phyloP scores from a whole-genome alignment of 208 protist species.

The Sergeia podlipaevii region DNA sequence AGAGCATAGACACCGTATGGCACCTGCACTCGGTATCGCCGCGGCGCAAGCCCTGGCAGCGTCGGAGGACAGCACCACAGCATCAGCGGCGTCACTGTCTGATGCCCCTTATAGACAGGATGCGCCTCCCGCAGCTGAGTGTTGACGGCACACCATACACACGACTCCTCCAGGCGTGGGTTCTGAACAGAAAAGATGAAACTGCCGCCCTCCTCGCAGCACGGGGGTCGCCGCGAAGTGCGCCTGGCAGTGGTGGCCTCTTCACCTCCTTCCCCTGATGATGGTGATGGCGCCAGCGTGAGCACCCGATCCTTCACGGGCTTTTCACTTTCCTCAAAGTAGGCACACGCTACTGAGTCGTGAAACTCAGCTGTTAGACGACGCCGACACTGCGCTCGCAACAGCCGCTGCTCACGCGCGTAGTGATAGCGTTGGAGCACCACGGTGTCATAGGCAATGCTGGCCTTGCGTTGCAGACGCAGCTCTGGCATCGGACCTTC shows the following conservation, averaged over 20 bases:
- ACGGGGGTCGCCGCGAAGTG: conserved; percentile 6
- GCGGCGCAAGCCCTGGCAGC: conserved; percentile 57
- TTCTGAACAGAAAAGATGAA: conserved; percentile 74
- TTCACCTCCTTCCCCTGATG: background rate
- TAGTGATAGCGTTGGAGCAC: conserved; percentile 68
- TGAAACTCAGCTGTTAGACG: conserved; percentile 48
- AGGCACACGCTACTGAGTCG: no score
- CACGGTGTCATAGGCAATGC: conserved; percentile 41
- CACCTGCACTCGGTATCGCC: conserved; percentile 42
- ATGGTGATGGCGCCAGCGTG: background rate
- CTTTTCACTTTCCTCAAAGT: no score
- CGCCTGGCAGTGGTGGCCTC: background rate
- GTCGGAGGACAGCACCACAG: conserved; percentile 60
- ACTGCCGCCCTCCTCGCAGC: conserved; percentile 59
- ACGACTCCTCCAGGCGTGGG: conserved; percentile 42
- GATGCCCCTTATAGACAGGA: conserved; percentile 17
- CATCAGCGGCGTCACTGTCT: conserved; percentile 45
- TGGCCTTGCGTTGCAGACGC: conserved; percentile 16
- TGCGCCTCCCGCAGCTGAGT: conserved; percentile 19
- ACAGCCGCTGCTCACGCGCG: conserved; percentile 49
- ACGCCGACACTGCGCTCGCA: conserved; percentile 26
- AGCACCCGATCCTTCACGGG: background rate
- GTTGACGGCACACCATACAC: conserved; percentile 77
- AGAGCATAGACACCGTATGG: conserved; percentile 51
- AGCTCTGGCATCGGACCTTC: conserved; percentile 46